Conservation (phyloP, 306 rosid genomes). For the Fragaria vesca region DNA sequence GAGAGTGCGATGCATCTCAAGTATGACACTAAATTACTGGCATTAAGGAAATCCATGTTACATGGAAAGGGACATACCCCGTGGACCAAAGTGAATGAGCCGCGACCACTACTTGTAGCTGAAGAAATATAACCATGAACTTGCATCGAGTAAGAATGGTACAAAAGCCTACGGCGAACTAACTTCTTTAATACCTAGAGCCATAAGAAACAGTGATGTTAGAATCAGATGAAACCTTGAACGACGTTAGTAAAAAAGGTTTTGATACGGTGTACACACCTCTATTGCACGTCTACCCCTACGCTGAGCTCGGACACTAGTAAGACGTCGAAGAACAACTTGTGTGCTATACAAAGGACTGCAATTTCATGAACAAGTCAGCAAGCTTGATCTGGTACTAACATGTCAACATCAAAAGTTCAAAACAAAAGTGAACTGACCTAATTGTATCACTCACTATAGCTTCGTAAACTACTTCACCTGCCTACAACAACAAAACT, state of each 20-base stretch:
- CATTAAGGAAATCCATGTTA: slow-evolving; percentile 17
- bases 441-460: slow-evolving; percentile 61
- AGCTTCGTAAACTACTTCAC: slow-evolving; percentile 82
- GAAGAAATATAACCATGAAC: slow-evolving; percentile 86
- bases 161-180: slow-evolving; percentile 70
- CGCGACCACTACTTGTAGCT: slow-evolving; percentile 51
- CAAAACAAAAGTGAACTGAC: slow-evolving; percentile 45
- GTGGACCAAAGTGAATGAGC: slow-evolving; percentile 81
- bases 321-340: slow-evolving; percentile 86
- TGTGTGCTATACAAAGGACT: slow-evolving; percentile 73
- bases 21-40: neutral
- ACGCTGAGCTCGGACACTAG: slow-evolving; percentile 82
- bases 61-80: slow-evolving; percentile 60
- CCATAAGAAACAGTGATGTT: slow-evolving; percentile 2
- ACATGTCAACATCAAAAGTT: slow-evolving; percentile 16
- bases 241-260: neutral
- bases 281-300: slow-evolving; percentile 93
- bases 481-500: slow-evolving; percentile 60
- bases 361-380: slow-evolving; percentile 38
- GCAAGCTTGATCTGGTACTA: slow-evolving; percentile 25
- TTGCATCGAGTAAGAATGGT: slow-evolving; percentile 95
- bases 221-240: slow-evolving; percentile 3
- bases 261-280: slow-evolving; percentile 41
- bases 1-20: slow-evolving; percentile 12
- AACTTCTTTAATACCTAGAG: slow-evolving; percentile 82